These are phyloP conservation scores for Cordyceps tenuipes DNA, from an alignment of 2,329 filamentous ascomycete species.

Conservation along the genomic window DNA sequence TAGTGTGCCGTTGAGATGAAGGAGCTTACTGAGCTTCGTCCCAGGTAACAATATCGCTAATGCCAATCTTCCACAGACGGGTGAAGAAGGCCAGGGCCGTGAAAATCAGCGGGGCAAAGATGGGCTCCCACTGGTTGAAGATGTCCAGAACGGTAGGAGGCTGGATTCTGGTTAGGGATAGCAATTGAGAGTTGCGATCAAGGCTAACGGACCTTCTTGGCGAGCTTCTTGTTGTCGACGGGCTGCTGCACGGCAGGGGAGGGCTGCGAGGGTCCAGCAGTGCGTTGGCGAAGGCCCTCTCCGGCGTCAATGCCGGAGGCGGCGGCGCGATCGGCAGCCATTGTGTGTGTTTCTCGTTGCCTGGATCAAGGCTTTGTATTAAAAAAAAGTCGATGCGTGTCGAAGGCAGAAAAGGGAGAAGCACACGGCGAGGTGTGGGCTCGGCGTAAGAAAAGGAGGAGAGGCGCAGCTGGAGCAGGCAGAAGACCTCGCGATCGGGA, in stretches of 20 bases:
- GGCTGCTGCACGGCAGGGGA: constrained; percentile 31
- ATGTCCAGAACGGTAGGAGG: constrained; percentile 51
- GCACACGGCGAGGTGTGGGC: background rate
- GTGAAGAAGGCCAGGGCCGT: constrained; percentile 57
- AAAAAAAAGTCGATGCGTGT: constrained; percentile 3
- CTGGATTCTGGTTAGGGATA: constrained; percentile 19
- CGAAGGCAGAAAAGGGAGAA: background rate
- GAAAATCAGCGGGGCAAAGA: constrained; percentile 54
- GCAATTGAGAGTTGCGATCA: background rate
- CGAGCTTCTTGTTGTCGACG: constrained; percentile 48
- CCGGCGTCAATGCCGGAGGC: constrained; percentile 53
- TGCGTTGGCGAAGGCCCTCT: constrained; percentile 49
- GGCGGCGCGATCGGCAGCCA: constrained; percentile 47
- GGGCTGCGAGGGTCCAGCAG: constrained; percentile 30
- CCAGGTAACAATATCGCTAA: constrained; percentile 60
- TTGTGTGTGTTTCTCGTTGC: constrained; percentile 20
- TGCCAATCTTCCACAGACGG: constrained; percentile 60
- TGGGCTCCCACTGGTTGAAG: constrained; percentile 55
- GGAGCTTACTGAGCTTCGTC: constrained; percentile 54
- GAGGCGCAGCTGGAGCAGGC: constrained; percentile 15
- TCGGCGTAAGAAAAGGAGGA: constrained; percentile 5
- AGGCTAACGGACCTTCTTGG: constrained; percentile 41
- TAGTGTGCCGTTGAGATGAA: constrained; percentile 14
- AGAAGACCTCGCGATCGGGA: constrained; percentile 16
- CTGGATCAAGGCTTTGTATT: background rate